These are phyloP conservation scores for Pulicaria dysenterica DNA, from an alignment of 129 eudicot species.

Conservation along the genomic window DNA sequence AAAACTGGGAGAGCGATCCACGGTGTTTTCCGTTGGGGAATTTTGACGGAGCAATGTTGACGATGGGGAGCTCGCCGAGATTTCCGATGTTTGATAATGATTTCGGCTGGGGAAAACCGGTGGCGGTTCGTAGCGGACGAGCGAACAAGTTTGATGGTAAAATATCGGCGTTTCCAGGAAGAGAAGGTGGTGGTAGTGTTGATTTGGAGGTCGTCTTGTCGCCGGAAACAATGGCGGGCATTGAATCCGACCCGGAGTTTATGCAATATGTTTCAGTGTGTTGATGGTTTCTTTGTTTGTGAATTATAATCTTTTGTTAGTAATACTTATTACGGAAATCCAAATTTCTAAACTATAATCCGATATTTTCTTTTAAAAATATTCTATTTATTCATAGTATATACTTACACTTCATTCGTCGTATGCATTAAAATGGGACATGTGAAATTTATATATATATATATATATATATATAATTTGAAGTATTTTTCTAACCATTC, in stretches of 20 bases:
- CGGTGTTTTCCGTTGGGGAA: conserved; percentile 79
- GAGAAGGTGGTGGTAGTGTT: conserved; percentile 72
- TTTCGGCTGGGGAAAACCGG: conserved; percentile 88
- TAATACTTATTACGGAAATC: conserved; percentile 20
- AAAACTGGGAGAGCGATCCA: conserved; percentile 78
- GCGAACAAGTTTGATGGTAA: conserved; percentile 87
- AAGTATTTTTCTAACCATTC: no score
- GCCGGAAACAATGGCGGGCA: conserved; percentile 74
- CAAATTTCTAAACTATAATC: neutral
- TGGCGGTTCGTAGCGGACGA: conserved; percentile 72
- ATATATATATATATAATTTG: no score
- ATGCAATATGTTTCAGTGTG: conserved; percentile 54
- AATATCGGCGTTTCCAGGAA: conserved; percentile 81
- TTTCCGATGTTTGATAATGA: conserved; percentile 90
- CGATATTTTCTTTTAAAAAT: neutral
- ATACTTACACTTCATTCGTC: no score
- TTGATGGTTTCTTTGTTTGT: neutral
- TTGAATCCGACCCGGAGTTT: conserved; percentile 69
- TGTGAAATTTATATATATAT: no score
- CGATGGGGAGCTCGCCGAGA: conserved; percentile 91
- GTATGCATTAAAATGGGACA: no score
- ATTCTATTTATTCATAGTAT: neutral
- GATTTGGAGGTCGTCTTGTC: conserved; percentile 80
- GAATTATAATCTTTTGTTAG: conserved; percentile 20
- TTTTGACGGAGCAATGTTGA: conserved; percentile 78